Base-by-base conservation (phyloP, 768 basidiomycete species). In the Tricholoma matsutake region DNA sequence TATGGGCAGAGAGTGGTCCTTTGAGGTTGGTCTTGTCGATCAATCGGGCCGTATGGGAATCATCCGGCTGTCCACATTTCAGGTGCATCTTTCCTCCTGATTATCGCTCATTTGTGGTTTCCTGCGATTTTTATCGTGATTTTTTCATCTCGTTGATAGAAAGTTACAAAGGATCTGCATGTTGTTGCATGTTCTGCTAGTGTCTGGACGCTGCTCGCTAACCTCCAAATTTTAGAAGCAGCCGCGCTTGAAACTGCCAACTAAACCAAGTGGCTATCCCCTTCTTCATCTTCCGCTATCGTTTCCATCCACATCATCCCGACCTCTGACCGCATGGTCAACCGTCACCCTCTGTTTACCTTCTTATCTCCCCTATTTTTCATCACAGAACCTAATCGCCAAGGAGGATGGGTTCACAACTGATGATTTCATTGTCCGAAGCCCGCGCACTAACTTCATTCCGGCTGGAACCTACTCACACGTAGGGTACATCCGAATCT, bases 11-110 rank as follows among this genome's bases (percentile, higher is more conserved):
- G 84, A 86, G 62, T 92, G 88, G 88, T 81, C 86, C 14, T 85
- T 92, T 63, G 90, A 92, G 73, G 78, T 91, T 16, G 91, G 90
- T 6, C 66, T 93, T 29, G 83, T 86, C 57, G 91, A 93, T 75
- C 80, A 79, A 58, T 71, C 72, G 11, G 84, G 86, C 13, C 78
- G 82, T 60, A 76, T 76, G 63, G 91, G 91, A 2, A 71, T 83
- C 55, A 69, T 91, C 35, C 79, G 91, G 34, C 81, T 86, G 64
- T 90, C 90, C 22, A 92, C 92, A 6, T 93, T 93, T 64, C 91
- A 92, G 88, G 91, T 93, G 64, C 68, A 67, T 68, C 62, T 64
- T 59, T 35, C 43, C 8, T 51, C 49, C 31, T 60, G 52, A 28
- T 5, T 49, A 49, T 49, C 47, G 11, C 25, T 41, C 25, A 34